phyloP scores from a whole-genome alignment of 2,329 filamentous ascomycete genomes.

The Aspergillus sp. region DNA sequence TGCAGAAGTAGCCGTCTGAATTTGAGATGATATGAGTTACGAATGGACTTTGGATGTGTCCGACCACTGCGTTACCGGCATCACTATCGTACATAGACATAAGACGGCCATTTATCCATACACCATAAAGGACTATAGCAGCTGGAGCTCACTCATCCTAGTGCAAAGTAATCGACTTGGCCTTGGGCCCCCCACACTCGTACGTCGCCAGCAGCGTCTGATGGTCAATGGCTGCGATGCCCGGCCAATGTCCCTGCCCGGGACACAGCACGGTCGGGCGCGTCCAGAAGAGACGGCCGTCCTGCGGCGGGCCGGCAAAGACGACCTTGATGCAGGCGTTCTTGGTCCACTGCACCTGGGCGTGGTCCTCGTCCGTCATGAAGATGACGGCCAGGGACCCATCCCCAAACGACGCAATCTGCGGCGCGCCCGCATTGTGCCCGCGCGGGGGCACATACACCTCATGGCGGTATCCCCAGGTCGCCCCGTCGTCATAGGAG shows the following conservation, averaged over 20 bases:
- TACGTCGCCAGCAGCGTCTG: constrained; percentile 27
- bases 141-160: not conserved
- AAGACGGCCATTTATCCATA: not conserved
- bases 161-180: constrained; percentile 20
- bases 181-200: constrained; percentile 28
- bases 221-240: constrained; percentile 29
- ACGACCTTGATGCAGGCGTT: constrained; percentile 44
- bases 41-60: not conserved
- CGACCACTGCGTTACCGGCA: too few relatives aligned
- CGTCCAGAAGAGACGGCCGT: constrained; percentile 36
- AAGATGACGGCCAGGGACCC: constrained; percentile 46
- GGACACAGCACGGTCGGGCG: constrained; percentile 29
- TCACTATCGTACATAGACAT: too few relatives aligned
- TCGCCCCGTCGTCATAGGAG: constrained; percentile 45
- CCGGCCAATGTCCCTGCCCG: constrained; percentile 40
- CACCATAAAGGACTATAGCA: not conserved
- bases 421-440: constrained; percentile 46
- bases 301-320: constrained; percentile 32
- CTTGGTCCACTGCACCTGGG: constrained; percentile 36
- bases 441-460: constrained; percentile 40
- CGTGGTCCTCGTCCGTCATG: constrained; percentile 48
- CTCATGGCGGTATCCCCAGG: constrained; percentile 41
- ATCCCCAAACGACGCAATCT: constrained; percentile 43
- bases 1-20: not conserved
- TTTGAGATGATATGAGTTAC: not conserved